Conservation (phyloP, 116 monocot genomes). For the Trichopus zeylanicus region DNA sequence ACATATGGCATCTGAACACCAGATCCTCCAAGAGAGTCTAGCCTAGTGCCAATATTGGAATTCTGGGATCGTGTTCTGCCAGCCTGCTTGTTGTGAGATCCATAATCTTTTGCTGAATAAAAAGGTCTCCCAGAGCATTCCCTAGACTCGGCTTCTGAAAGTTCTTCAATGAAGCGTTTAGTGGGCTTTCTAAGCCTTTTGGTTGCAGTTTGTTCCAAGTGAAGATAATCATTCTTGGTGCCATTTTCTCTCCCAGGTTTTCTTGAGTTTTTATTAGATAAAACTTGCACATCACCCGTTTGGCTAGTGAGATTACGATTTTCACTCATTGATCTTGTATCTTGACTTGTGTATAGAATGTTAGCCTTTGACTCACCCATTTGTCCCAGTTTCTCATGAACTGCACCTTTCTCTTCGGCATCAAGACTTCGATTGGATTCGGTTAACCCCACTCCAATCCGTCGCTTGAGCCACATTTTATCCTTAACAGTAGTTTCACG, state of each 20-base stretch:
- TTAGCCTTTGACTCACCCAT: conserved; percentile 9
- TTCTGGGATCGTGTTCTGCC: too few relatives aligned
- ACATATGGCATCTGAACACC: conserved; percentile 51
- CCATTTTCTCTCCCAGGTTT: conserved; percentile 8
- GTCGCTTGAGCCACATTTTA: conserved; percentile 57
- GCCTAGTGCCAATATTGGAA: conserved; percentile 27
- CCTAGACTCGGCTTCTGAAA: conserved; percentile 41
- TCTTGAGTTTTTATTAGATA: conserved; percentile 9
- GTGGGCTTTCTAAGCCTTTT: conserved; percentile 86
- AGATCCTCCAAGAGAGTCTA: conserved; percentile 57
- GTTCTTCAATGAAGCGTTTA: conserved; percentile 74
- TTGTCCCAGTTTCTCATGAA: too few relatives aligned
- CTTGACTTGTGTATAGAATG: too few relatives aligned
- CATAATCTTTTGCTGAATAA: conserved; percentile 17
- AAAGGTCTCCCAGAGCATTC: conserved; percentile 26
- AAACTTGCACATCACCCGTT: too few relatives aligned
- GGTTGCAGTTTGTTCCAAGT: conserved; percentile 21
- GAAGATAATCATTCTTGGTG: conserved; percentile 18
- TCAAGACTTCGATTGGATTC: conserved; percentile 23
- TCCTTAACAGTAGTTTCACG: conserved; percentile 53
- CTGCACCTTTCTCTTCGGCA: conserved; percentile 22
- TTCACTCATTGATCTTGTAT: too few relatives aligned
- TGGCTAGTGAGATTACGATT: too few relatives aligned
- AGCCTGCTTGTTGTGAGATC: conserved; percentile 9
- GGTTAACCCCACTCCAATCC: conserved; percentile 47